These are phyloP conservation scores for Cajanus cajan DNA, from an alignment of 306 rosid genomes.

Conservation along the genomic window DNA sequence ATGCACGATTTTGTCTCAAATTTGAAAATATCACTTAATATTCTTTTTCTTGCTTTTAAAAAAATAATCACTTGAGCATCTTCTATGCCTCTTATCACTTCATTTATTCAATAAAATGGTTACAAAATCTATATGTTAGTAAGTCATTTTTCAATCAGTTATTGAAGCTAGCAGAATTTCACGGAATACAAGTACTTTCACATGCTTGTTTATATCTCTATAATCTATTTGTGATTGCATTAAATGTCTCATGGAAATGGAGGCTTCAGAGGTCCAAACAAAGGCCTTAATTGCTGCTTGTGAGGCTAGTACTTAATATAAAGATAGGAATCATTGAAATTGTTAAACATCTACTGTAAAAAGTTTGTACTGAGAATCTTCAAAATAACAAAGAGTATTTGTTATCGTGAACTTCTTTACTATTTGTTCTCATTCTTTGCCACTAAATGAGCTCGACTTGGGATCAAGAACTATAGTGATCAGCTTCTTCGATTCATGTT, in stretches of 20 bases:
- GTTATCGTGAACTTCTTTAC: not conserved
- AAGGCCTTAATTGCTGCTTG: not conserved
- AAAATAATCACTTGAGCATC: not conserved
- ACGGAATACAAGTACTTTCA: not conserved
- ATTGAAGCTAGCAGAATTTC: not conserved
- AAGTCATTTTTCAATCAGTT: not conserved
- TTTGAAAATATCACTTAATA: not conserved
- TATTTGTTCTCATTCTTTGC: not conserved
- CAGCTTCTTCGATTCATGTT: not conserved
- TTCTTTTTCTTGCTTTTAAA: not conserved
- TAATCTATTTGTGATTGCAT: not conserved
- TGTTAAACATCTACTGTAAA: not conserved
- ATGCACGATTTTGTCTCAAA: not conserved
- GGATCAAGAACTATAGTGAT: not conserved
- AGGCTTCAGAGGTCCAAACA: not conserved
- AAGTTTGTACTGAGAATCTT: not conserved
- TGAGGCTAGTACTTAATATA: not conserved
- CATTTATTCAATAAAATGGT: not conserved
- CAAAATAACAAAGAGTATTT: not conserved
- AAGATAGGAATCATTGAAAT: not conserved
- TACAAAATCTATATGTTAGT: not conserved
- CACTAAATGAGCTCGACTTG: not conserved
- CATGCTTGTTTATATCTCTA: not conserved
- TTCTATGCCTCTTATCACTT: not conserved
- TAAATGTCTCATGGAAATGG: conserved; percentile 1